Base-by-base conservation (phyloP, 352 stramenopile genomes). In the Globisporangium heterothallicum region DNA sequence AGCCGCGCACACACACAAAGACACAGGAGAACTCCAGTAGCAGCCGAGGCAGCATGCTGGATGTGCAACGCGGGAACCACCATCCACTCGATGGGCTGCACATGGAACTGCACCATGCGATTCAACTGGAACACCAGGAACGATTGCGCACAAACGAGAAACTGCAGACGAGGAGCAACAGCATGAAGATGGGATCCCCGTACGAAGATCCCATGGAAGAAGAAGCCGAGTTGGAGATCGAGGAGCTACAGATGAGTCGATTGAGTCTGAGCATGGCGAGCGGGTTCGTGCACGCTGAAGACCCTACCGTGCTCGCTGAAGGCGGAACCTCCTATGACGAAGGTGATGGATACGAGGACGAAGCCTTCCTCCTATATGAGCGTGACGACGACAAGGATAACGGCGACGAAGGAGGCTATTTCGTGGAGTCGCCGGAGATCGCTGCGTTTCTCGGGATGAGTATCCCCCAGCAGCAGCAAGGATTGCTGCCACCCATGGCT, bases 381-480 rank as follows among this genome's bases (percentile, higher is more conserved):
- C 32, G 3, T 10, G 25, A 36, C n/a, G 30, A 38, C 21, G 42
- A 32, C 25, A 24, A 42, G 2, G 22, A 36, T n/a, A 21, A 42
- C 10, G 24, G 21, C 4, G 42, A 34, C 25, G 22, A 48, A 6
- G 22, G 26, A 25, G 34, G 44, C 43, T 59, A 47, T 24, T 18
- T 59, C 3, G 53, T 59, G 13, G 53, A 53, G 19, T 42, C 53
- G 2, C 53, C 53, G 6, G 53, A 59, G 44, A 29, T 59, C 53
- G 53, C 53, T 2, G 44, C 53, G 25, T 59, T 59, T 14, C 27
- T 59, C 18, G 44, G 44, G 2, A 22, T 59, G 26, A 32, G 34
- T 18, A 42, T 53, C 32, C 47, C 47, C 6, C 8, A 12, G 0
- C 34, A 32, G 1, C 32, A 29, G 4, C 43, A 49, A 16, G 22